Evolutionary conservation across 2,329 filamentous ascomycete species (phyloP).

Genomic region (Plenodomus biglobosus): DNA sequence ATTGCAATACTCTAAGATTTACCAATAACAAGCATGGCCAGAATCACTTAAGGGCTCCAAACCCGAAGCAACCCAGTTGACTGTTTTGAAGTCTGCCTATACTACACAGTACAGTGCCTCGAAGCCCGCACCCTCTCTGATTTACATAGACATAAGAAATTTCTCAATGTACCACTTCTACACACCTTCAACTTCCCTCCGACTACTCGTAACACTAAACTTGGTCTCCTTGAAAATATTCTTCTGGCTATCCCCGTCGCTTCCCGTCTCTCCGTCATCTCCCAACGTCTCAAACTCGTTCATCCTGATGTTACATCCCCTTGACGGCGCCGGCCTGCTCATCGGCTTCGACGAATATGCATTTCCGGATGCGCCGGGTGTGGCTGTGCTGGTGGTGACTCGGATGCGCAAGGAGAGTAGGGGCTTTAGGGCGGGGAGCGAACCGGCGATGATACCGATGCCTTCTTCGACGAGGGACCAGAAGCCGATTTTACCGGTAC

Average conservation of each 20-base stretch:
- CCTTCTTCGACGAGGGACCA: conserved; percentile 52
- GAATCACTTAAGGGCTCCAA: too few relatives aligned
- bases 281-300: conserved; percentile 20
- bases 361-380: conserved; percentile 22
- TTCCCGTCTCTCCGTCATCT: conserved; percentile 12
- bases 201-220: conserved; percentile 6
- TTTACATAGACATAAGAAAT: too few relatives aligned
- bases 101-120: too few relatives aligned
- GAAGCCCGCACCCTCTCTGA: too few relatives aligned
- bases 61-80: too few relatives aligned
- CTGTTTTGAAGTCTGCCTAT: too few relatives aligned
- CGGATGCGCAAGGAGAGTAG: conserved; percentile 35
- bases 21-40: too few relatives aligned
- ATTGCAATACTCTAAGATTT: too few relatives aligned
- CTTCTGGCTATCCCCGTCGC: conserved; percentile 37
- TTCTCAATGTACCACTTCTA: too few relatives aligned
- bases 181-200: background rate
- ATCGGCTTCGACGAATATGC: conserved; percentile 12
- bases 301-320: conserved; percentile 12
- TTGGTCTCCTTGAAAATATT: conserved; percentile 46
- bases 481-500: conserved; percentile 47
- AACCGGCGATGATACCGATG: conserved; percentile 51
- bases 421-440: conserved; percentile 49
- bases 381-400: conserved; percentile 17
- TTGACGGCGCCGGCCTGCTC: conserved; percentile 4